Conservation (phyloP, 768 basidiomycete genomes). For the Pleurotus citrinopileatus region DNA sequence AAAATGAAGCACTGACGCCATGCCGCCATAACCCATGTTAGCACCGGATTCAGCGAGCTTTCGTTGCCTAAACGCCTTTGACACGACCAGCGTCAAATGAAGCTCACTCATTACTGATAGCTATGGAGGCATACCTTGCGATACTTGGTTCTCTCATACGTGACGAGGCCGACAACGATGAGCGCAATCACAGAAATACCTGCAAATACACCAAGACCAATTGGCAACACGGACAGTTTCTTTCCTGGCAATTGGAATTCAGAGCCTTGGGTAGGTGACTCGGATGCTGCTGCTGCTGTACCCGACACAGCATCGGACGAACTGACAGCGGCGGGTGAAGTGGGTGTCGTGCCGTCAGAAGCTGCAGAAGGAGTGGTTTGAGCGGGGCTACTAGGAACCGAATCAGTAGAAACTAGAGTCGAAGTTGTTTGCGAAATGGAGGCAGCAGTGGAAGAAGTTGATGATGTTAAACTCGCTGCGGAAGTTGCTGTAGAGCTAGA, state of each 20-base stretch:
- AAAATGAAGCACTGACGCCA: conserved; percentile 32
- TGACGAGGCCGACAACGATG: conserved; percentile 79
- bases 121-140: conserved; percentile 64
- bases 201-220: conserved; percentile 81
- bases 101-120: too few species aligned
- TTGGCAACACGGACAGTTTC: conserved; percentile 70
- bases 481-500: too few species aligned
- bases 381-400: too few species aligned
- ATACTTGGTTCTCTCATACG: conserved; percentile 84
- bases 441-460: too few species aligned
- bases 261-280: conserved; percentile 27
- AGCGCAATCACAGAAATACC: conserved; percentile 84
- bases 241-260: conserved; percentile 71
- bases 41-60: conserved; percentile 66
- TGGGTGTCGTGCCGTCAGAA: conserved; percentile 11
- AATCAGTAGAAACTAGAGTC: too few species aligned
- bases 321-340: conserved; percentile 16
- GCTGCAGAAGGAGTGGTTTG: conserved; percentile 13
- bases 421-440: too few species aligned
- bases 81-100: conserved; percentile 7
- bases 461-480: too few species aligned
- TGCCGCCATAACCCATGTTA: conserved; percentile 59
- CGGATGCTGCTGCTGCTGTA: conserved; percentile 14
- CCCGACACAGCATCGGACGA: conserved; percentile 10
- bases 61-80: conserved; percentile 69